Evolutionary conservation across 768 basidiomycete species (phyloP), one percentile per base, ranked within the genome.

Genomic region (Podaxis carcinomalis): DNA sequence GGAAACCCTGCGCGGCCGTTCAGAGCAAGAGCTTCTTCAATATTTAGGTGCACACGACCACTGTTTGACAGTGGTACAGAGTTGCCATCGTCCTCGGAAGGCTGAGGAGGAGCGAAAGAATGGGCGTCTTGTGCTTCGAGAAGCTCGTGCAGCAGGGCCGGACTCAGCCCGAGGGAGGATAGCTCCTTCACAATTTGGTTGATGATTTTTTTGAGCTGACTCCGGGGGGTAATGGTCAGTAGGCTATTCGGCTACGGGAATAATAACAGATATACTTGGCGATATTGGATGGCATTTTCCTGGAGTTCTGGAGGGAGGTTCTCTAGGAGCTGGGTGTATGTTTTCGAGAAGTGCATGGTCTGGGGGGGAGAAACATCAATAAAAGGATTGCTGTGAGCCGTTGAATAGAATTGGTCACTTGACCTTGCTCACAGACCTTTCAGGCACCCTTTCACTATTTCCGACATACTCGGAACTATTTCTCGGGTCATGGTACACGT

Each of bases 131-230:
- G 32, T 13, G 52, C 35, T 50, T 67, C 71, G 16, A 81, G 69
- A 21, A 81, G 71, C 52, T 78, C 73, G 0, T 81, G 82, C 13
- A 86, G 72, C 0, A 83, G 67, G 7, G 72, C 68, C 4, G 84
- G 84, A 60, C 75, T 75, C 5, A 87, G 74, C 0, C 92, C 95
- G 23, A 93, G 75, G 1, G 83, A 80, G 3, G 83, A 78, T 16
- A 98, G 85, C 72, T 98, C 95, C 9, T 75, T 72, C 0, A 90
- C 92, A 39, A 94, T 83, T 68, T 87, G 81, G 64, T 92, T 90
- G 66, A 98, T 95, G 32, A 95, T 76, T 67, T 91, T 93, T 75
- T 98, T 97, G 59, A 98, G 85, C 90, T 96, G 66, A 44, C 7
- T 19, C 64, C 50, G 19, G 51, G 51, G 44, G 16, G 32, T 32